Evolutionary conservation across 139 green algal genomes (phyloP), one percentile per base, ranked within the genome.

Genomic region (Chlamydomonas sp.): DNA sequence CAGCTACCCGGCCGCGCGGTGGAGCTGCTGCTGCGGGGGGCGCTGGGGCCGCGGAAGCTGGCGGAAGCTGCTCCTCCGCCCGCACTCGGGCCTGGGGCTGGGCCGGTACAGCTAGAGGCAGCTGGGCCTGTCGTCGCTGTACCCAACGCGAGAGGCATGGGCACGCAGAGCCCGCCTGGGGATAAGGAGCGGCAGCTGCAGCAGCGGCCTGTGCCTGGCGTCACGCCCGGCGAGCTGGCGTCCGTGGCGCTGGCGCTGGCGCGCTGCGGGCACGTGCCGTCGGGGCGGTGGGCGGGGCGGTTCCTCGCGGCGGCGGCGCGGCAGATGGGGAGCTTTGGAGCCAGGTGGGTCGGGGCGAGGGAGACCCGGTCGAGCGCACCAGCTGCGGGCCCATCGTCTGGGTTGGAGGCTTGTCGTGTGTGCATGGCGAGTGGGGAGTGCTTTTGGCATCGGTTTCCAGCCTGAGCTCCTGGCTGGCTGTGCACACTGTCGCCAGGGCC

Each of bases 1-100:
- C 31, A 64, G 63, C 72, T 87, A n/a, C 83, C 83, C 1, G 83
- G 80, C 73, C 83, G 73, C 49, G 83, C 73, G 4, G 83, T 81
- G 72, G 72, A 31, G 72, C 73, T 81, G 61, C 72, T 87, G 73
- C 83, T 87, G 59, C 59, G 66, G n/a, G 71, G 82, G 10, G 71
- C 71, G 20, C 16, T 86, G 71, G 82, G 82, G 7, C n/a, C 71
- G 3, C n/a, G 61, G 5, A 71, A 61, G 60, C 71, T 86, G 80
- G 68, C 59, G 8, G 12, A 14, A 16, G 7, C 75, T 8, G 57
- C 4, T 0, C 2, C 16, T 49, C 31, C 31, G 31, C 31, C 31
- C 31, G 31, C 31, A 49, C 31, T 49, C 31, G 31, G 31, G 31
- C 31, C 31, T 49, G 31, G 31, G 31, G 31, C 31, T 49, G 31